Evolutionary conservation across 352 stramenopile species (phyloP).

Genomic region (Pythium sukuiense): DNA sequence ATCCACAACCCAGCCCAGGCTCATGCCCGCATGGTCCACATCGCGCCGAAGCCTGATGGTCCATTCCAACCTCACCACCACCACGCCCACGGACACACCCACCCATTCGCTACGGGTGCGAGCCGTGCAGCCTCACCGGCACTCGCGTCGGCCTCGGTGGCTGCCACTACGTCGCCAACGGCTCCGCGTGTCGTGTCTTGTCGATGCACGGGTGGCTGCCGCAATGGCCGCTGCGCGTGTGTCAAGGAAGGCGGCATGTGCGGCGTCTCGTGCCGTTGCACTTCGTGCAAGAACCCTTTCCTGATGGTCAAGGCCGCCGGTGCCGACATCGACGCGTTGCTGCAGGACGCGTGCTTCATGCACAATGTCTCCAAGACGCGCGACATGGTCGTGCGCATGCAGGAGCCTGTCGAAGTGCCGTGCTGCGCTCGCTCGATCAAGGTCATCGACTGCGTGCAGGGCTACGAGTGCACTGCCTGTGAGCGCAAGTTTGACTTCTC

Average conservation of each 20-base stretch:
- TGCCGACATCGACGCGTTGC: slow-evolving; percentile 70
- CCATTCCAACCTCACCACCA: slow-evolving; percentile 6
- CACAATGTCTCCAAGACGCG: slow-evolving; percentile 86
- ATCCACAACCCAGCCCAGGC: slow-evolving; percentile 30
- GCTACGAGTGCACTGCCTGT: slow-evolving; percentile 55
- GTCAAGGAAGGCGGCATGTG: slow-evolving; percentile 85
- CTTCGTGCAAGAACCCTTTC: slow-evolving; percentile 87
- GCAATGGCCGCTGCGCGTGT: slow-evolving; percentile 79
- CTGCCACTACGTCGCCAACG: slow-evolving; percentile 7
- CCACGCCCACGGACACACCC: background rate
- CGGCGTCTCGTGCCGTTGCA: slow-evolving; percentile 71
- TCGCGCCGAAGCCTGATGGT: slow-evolving; percentile 67
- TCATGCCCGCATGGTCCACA: slow-evolving; percentile 60
- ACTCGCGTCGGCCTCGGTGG: slow-evolving; percentile 1
- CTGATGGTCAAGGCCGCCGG: slow-evolving; percentile 77
- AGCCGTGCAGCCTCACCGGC: slow-evolving; percentile 12
- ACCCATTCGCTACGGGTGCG: slow-evolving; percentile 13
- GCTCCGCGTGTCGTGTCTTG: slow-evolving; percentile 65
- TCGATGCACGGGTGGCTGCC: slow-evolving; percentile 76
- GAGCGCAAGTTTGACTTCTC: slow-evolving; percentile 67
- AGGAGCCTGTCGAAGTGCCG: slow-evolving; percentile 64
- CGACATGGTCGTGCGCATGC: slow-evolving; percentile 76
- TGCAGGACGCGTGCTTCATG: slow-evolving; percentile 85
- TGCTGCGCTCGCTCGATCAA: slow-evolving; percentile 50
- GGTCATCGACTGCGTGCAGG: slow-evolving; percentile 77